Evolutionary conservation across 345 rosid genomes (phyloP).

Genomic region (Aquilaria malaccensis): DNA sequence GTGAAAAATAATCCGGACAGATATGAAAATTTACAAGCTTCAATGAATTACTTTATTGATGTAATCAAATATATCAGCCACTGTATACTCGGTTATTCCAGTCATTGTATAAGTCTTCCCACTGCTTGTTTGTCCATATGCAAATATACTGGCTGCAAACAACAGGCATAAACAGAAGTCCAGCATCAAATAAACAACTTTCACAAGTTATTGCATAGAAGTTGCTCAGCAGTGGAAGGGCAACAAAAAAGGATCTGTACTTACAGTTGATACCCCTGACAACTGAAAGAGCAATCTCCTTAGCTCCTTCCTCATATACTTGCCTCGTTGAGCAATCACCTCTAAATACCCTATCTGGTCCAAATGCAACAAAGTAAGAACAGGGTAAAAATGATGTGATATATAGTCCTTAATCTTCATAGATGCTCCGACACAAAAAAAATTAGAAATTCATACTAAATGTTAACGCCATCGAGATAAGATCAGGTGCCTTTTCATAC

Average conservation of each 20-base stretch:
- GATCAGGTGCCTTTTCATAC: not conserved
- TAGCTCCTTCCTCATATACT: constrained; percentile 76
- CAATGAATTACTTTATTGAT: constrained; percentile 45
- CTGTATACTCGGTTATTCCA: constrained; percentile 85
- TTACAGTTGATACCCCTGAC: constrained; percentile 87
- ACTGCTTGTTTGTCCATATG: constrained; percentile 99
- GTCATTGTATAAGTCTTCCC: constrained; percentile 98
- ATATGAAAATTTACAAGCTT: constrained; percentile 14
- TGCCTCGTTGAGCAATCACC: constrained; percentile 78
- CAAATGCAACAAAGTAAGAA: constrained; percentile 15
- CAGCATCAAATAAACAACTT: not conserved
- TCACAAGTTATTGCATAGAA: not conserved
- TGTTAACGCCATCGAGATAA: not conserved
- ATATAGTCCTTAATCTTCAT: no score
- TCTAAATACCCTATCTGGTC: constrained; percentile 82
- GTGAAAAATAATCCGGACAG: constrained; percentile 10
- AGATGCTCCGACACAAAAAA: no score
- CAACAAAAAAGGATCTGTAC: constrained; percentile 14
- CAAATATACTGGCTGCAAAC: constrained; percentile 82
- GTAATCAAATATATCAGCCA: constrained; percentile 86
- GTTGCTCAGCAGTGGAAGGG: not conserved
- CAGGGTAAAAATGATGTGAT: not conserved
- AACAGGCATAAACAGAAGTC: constrained; percentile 1
- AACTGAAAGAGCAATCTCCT: constrained; percentile 85
- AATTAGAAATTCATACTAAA: not conserved